Base-by-base conservation (phyloP, 345 rosid genomes). In the Heritiera littoralis region DNA sequence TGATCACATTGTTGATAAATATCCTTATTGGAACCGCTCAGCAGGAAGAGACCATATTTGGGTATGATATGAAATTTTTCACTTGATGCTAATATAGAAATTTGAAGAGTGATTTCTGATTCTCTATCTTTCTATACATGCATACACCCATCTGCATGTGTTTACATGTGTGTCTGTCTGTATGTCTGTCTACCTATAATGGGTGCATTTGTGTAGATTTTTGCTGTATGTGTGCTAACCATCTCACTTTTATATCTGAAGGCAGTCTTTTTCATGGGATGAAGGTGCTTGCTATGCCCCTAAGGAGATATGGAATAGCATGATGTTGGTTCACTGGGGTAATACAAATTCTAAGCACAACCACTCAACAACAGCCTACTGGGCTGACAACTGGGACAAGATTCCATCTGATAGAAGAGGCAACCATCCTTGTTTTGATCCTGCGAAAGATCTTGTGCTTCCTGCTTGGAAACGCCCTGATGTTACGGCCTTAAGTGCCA, bases 221-320 rank as follows among this genome's bases (percentile, higher is more conserved):
- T 76, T 73, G 60, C 66, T 35, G 23, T 63, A 65, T 79, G 15
- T 78, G 64, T 81, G 76, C 85, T 87, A 84, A 86, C 85, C 52
- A 80, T 72, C 73, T 66, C 69, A 58, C 84, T 69, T 76, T 35
- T 59, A 64, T 78, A 79, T 86, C 84, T 85, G 85, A 85, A 81
- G 87, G 89, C 96, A 95, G 99, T 94, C 81, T 81, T 95, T 95
- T 86, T 92, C 99, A 76, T 95, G 99, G 99, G 99, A 95, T 87
- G 98, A 95, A 91, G 98, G 98, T 89, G 98, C 99, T 88, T 95
- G 99, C 88, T 94, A 92, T 90, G 97, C 99, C 80, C 99, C 99
- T 15, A 95, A 94, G 89, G 98, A 95, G 90, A 95, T 95, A 86
- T 95, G 99, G 99, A 91, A 89, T 80, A 94, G 99, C 84, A 93